phyloP scores from a whole-genome alignment of 225 moss, liverwort and hornwort genomes.

The Thuidium tamariscinum region DNA sequence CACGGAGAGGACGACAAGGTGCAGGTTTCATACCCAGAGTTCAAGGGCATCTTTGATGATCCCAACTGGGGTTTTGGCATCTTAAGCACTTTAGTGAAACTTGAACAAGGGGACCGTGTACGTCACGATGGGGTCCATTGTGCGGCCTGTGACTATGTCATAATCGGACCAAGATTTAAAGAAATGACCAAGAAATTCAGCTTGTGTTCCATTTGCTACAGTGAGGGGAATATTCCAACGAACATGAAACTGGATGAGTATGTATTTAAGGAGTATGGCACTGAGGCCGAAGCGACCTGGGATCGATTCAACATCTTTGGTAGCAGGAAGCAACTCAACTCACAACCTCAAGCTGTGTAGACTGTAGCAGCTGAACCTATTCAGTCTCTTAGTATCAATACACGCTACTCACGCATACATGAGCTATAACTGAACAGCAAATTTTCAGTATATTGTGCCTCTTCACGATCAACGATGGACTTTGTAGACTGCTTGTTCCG shows the following conservation, averaged over 20 bases:
- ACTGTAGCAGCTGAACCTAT: background rate
- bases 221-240: conserved; percentile 81
- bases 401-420: background rate
- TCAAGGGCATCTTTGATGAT: conserved; percentile 76
- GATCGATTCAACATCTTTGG: conserved; percentile 49
- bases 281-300: conserved; percentile 39
- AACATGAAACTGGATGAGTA: conserved; percentile 70
- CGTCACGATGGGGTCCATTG: conserved; percentile 81
- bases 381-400: background rate
- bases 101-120: conserved; percentile 69
- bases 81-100: conserved; percentile 60
- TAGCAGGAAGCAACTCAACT: conserved; percentile 15
- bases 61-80: conserved; percentile 95
- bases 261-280: conserved; percentile 71
- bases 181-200: conserved; percentile 67
- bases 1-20: conserved; percentile 80
- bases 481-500: conserved; percentile 1
- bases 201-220: conserved; percentile 81
- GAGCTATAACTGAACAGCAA: background rate
- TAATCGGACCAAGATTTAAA: conserved; percentile 84
- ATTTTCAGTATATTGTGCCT: background rate
- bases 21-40: conserved; percentile 81
- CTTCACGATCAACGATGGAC: background rate
- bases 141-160: conserved; percentile 79
- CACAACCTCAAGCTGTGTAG: conserved; percentile 21